Base-by-base conservation (phyloP, 2,329 filamentous ascomycete genomes). In the Paracoccidioides lutzii region DNA sequence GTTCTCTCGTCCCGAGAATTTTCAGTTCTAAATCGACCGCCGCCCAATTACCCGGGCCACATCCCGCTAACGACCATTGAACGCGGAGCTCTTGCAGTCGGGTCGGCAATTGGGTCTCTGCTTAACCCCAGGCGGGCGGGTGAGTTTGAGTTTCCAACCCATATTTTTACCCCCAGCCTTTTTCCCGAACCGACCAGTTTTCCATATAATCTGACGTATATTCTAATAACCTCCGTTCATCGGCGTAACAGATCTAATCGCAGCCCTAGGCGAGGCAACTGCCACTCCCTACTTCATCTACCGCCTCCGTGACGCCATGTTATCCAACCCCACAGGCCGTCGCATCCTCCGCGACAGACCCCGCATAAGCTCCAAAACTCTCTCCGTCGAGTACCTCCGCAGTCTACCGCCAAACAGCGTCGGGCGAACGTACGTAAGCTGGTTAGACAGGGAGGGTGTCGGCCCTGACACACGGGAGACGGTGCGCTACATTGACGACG, bases 281-380 rank as follows among this genome's bases (percentile, higher is more conserved):
- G 89, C 90, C 28, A 89, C 90, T 8, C 93, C 93, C 10, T 95
- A 90, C 78, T 96, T 97, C 75, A 90, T 96, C 71, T 82, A 88
- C 72, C 87, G 88, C 56, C 87, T 98, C 22, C 90, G 89, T 61
- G 82, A 91, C 68, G 88, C 86, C 60, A 98, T 98, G 93, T 87
- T 98, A 55, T 75, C 82, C 33, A 77, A 84, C 61, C 78, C 88
- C 0, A 95, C 88, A 0, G 93, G 93, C 56, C 87, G 93, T 1
- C 85, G 90, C 52, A 96, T 98, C 69, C 83, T 98, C 60, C 87
- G 88, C 60, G 87, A 93, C 64, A 84, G 90, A 10, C 93, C 93
- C 3, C 85, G 90, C 60, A 88, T 98, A 60, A 91, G 85, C 3
- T 94, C 89, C 14, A 70, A 79, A 56, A 82, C 80, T 0, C 75